Percentiles rank a stretch among this genome's conserved stretches.
Conservation (phyloP, 176 grass and related monocot species). For the Aegilops longissima region DNA sequence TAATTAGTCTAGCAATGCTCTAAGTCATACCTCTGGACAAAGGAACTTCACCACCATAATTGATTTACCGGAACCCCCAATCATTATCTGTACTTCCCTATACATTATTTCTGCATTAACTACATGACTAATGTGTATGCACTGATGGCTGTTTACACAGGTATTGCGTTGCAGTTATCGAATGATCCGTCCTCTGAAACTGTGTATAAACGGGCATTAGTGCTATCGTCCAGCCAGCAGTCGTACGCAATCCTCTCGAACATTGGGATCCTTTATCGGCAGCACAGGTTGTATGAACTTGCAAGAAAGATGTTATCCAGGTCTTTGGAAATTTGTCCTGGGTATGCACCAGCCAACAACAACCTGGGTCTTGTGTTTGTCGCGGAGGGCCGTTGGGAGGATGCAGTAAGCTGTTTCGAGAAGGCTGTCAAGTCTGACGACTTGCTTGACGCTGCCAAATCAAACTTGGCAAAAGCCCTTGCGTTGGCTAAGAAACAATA, state of each 20-base stretch:
- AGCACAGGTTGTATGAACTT: slow-evolving; percentile 73
- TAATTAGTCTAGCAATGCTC: background rate
- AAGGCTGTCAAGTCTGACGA: slow-evolving; percentile 76
- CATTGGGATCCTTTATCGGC: slow-evolving; percentile 86
- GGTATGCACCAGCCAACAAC: slow-evolving; percentile 92
- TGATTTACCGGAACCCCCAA: background rate
- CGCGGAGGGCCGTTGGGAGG: slow-evolving; percentile 63
- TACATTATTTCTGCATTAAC: background rate
- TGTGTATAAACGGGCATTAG: slow-evolving; percentile 75
- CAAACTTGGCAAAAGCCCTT: slow-evolving; percentile 64
- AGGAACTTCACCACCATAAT: background rate
- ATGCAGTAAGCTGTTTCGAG: slow-evolving; percentile 76
- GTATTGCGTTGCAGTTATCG: slow-evolving; percentile 88
- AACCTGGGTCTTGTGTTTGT: slow-evolving; percentile 87
- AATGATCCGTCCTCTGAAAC: slow-evolving; percentile 69
- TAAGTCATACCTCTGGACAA: background rate
- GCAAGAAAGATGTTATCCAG: slow-evolving; percentile 73
- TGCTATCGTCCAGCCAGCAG: slow-evolving; percentile 62
- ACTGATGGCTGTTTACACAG: slow-evolving; percentile 39
- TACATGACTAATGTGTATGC: background rate
- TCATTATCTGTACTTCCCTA: background rate
- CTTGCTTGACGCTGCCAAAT: slow-evolving; percentile 87
- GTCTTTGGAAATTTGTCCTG: slow-evolving; percentile 84
- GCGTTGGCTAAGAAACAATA: slow-evolving; percentile 47
- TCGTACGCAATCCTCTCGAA: slow-evolving; percentile 84